A percentile compares a stretch with the other conserved stretches of the same genome.
These are phyloP conservation scores for Claviceps capensis DNA, from an alignment of 2,329 filamentous ascomycete species.

Conservation along the genomic window DNA sequence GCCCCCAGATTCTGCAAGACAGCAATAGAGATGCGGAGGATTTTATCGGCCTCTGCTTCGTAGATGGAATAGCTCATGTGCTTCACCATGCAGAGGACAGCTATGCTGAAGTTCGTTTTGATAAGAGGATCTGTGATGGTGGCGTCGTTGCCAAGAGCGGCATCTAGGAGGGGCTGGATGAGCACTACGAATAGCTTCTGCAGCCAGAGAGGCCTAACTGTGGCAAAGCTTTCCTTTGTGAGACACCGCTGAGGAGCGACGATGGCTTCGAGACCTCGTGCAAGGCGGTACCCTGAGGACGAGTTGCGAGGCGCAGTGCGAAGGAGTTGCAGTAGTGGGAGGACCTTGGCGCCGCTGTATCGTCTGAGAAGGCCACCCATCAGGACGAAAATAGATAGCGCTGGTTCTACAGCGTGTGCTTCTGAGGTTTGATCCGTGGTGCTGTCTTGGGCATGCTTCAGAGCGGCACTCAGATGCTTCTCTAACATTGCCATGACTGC, in stretches of 20 bases:
- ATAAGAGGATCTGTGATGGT: constrained; percentile 14
- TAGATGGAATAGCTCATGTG: constrained; percentile 38
- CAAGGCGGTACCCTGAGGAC: constrained; percentile 25
- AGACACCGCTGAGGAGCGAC: constrained; percentile 26
- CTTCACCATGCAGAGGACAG: constrained; percentile 33
- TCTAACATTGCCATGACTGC: constrained; percentile 16
- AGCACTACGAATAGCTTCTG: constrained; percentile 37
- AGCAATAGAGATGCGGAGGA: constrained; percentile 36
- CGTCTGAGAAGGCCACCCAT: constrained; percentile 25
- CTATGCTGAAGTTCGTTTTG: constrained; percentile 30
- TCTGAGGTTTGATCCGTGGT: not conserved
- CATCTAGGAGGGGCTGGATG: constrained; percentile 29
- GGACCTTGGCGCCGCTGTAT: constrained; percentile 22
- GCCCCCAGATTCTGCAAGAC: constrained; percentile 28
- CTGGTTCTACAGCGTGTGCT: not conserved
- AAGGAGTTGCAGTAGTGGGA: constrained; percentile 21
- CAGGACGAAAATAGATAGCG: constrained; percentile 20
- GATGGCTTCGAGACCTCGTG: constrained; percentile 28
- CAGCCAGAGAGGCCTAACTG: constrained; percentile 31
- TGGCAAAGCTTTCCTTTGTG: constrained; percentile 26
- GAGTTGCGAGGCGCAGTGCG: constrained; percentile 20
- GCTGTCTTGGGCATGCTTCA: constrained; percentile 6
- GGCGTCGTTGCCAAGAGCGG: constrained; percentile 22
- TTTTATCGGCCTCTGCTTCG: constrained; percentile 32
- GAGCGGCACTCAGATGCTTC: constrained; percentile 10